Base-by-base conservation (phyloP, 2,329 filamentous ascomycete species). In the Colletotrichum lindemuthianum region DNA sequence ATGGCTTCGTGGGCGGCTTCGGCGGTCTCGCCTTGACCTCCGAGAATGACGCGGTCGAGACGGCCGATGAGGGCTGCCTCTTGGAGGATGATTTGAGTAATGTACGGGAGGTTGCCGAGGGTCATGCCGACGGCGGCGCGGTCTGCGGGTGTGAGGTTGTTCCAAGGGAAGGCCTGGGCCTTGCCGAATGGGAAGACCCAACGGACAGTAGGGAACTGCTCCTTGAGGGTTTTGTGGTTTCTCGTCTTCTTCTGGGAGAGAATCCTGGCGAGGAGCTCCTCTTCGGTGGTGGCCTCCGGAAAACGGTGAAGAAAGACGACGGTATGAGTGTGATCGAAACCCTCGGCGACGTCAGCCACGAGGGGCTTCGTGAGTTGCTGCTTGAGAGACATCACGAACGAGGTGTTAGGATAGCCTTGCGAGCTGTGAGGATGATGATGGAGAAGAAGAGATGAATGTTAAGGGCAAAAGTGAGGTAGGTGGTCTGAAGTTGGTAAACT, bases 1-100 rank as follows among this genome's bases (percentile, higher is more conserved):
- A 57, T 57, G 16, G 54, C 54, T 40, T 49, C 44, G 44, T 57
- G 54, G 16, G 54, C 54, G 15, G 54, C 54, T 24, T 57, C 54
- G 7, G 54, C 54, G 33, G 54, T 41, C 34, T 57, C 54, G 44
- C 54, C 54, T 9, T 48, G 54, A 8, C 54, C 54, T 15, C 54
- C 54, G 13, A 57, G 54, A 3, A 57, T 41, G 11, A 57, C 9
- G 10, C 54, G 54, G 32, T 49, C 54, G 15, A 57, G 34, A 12
- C 54, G 34, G 8, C 54, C 43, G 10, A 16, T 36, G 13, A 12
- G 44, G 13, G 39, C 36, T 7, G 54, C 54, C 44, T 57, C 54
- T 11, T 49, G 54, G 7, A 57, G 32, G 9, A 48, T 15, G 44
- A 57, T 16, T 24, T 57, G 54, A 4, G 54, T 57, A 44, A 57